Evolutionary conservation across 352 stramenopile genomes (phyloP).

Genomic region (Phytophthora idaei): DNA sequence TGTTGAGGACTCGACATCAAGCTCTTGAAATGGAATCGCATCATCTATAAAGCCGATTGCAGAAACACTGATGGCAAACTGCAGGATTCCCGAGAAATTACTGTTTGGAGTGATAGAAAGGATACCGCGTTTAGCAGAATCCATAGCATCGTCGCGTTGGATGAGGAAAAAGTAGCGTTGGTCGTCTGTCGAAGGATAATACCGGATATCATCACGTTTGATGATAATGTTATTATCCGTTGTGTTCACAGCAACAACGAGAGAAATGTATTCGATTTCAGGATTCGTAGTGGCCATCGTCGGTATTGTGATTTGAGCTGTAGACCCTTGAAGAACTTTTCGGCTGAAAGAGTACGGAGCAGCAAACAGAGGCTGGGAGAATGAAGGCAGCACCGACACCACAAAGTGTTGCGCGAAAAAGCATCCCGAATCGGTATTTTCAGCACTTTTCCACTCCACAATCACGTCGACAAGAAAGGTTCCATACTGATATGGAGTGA

Average conservation of each 20-base stretch:
- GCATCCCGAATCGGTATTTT: conserved; percentile 13
- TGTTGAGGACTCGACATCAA: conserved; percentile 9
- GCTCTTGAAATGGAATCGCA: conserved; percentile 19
- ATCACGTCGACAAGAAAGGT: conserved; percentile 25
- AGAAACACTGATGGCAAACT: conserved; percentile 26
- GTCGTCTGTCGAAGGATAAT: conserved; percentile 8
- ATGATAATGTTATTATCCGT: conserved; percentile 14
- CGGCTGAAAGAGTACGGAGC: conserved; percentile 24
- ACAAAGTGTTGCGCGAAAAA: conserved; percentile 16
- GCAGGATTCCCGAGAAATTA: conserved; percentile 29
- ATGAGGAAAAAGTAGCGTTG: conserved; percentile 19
- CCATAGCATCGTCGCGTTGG: conserved; percentile 10
- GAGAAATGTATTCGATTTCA: conserved; percentile 20
- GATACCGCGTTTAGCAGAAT: conserved; percentile 18
- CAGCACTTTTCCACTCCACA: conserved; percentile 16
- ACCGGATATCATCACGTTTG: conserved; percentile 12
- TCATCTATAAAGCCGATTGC: conserved; percentile 8
- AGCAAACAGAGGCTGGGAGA: conserved; percentile 13
- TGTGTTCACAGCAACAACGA: conserved; percentile 21
- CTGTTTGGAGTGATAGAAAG: conserved; percentile 24
- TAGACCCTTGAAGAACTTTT: conserved; percentile 26
- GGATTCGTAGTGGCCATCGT: conserved; percentile 7
- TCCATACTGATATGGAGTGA: conserved; percentile 8
- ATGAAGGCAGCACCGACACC: conserved; percentile 14
- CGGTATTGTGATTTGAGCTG: conserved; percentile 25